Conservation (phyloP, 2,329 filamentous ascomycete genomes). For the Curvularia spicifera region DNA sequence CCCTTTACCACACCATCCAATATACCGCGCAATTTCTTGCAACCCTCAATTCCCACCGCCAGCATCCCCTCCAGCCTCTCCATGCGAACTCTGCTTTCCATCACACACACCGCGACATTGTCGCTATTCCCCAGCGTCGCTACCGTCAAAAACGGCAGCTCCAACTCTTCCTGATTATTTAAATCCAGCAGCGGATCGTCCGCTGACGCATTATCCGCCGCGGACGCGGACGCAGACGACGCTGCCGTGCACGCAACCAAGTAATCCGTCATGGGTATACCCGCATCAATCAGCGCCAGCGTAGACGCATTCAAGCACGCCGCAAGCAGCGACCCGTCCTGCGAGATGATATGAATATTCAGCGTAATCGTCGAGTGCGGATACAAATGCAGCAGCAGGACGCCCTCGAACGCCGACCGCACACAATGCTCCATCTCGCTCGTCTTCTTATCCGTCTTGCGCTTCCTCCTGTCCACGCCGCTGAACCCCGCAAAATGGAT, state of each 20-base stretch:
- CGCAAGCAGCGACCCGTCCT: slow-evolving; percentile 89
- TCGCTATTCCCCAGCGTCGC: slow-evolving; percentile 78
- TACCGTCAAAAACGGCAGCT: slow-evolving; percentile 86
- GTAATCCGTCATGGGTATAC: slow-evolving; percentile 93
- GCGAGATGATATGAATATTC: slow-evolving; percentile 82
- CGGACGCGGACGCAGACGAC: slow-evolving; percentile 66
- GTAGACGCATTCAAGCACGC: slow-evolving; percentile 91
- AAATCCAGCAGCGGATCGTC: slow-evolving; percentile 82
- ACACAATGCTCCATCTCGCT: slow-evolving; percentile 83
- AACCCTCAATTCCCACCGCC: slow-evolving; percentile 89
- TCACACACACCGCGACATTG: slow-evolving; percentile 77
- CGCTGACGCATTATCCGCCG: slow-evolving; percentile 64
- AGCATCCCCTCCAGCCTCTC: slow-evolving; percentile 88
- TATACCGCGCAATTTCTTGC: slow-evolving; percentile 81
- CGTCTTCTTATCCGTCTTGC: slow-evolving; percentile 71
- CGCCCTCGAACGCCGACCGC: slow-evolving; percentile 74
- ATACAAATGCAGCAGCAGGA: slow-evolving; percentile 85
- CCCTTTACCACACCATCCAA: slow-evolving; percentile 74
- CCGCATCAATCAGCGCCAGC: slow-evolving; percentile 90
- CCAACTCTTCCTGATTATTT: slow-evolving; percentile 80
- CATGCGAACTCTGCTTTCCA: slow-evolving; percentile 88
- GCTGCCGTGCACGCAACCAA: slow-evolving; percentile 88
- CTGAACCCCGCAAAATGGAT: slow-evolving; percentile 88
- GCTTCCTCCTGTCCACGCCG: slow-evolving; percentile 81
- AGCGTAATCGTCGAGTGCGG: slow-evolving; percentile 85